These are phyloP conservation scores for Globisporangium spinosum DNA, from an alignment of 352 stramenopile species.

Conservation along the genomic window DNA sequence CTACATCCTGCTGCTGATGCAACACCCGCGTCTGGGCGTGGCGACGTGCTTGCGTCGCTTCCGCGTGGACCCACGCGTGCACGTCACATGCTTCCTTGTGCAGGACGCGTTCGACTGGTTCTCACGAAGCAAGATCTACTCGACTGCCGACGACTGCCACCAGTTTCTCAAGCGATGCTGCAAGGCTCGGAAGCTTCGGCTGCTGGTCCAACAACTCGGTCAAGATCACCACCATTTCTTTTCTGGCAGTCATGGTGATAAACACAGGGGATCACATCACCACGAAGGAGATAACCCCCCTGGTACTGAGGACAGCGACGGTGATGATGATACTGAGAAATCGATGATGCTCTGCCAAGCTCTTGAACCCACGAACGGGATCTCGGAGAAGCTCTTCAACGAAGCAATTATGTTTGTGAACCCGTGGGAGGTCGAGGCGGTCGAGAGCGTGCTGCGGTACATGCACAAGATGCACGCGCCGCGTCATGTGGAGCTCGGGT, in stretches of 20 bases:
- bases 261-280: constrained; percentile 4
- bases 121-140: constrained; percentile 40
- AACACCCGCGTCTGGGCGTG: constrained; percentile 46
- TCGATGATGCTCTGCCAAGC: background rate
- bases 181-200: constrained; percentile 62
- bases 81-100: constrained; percentile 69
- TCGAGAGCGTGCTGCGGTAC: constrained; percentile 52
- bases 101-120: constrained; percentile 74
- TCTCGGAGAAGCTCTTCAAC: constrained; percentile 24
- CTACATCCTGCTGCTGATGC: constrained; percentile 72
- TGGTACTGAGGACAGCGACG: background rate
- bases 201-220: constrained; percentile 58
- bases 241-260: constrained; percentile 17
- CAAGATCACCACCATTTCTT: constrained; percentile 50
- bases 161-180: constrained; percentile 72
- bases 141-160: constrained; percentile 28
- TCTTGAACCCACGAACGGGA: background rate
- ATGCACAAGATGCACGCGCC: constrained; percentile 49
- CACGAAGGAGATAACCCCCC: background rate
- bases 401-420: constrained; percentile 84
- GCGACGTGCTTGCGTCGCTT: constrained; percentile 49
- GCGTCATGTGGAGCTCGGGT: constrained; percentile 67
- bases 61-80: constrained; percentile 66
- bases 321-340: background rate
- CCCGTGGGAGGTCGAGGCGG: constrained; percentile 77